Percentiles rank a stretch among this genome's conserved stretches.
These are phyloP conservation scores for Aureobasidium sp. DNA, from an alignment of 2,329 filamentous ascomycete species.

Conservation along the genomic window DNA sequence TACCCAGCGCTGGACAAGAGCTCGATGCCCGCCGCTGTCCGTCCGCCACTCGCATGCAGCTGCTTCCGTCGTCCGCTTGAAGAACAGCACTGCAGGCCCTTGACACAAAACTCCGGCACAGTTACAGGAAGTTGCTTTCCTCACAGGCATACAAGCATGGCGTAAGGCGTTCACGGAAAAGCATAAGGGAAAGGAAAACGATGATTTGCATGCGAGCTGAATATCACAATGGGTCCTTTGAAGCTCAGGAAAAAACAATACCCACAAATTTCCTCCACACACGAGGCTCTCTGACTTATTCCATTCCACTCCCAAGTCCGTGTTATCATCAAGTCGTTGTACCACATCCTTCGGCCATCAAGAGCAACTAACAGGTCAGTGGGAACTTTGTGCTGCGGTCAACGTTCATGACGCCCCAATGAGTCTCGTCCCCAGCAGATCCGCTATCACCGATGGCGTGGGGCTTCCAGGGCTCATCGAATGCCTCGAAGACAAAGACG, in stretches of 20 bases:
- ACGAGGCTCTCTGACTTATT: neutral
- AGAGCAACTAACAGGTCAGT: constrained; percentile 35
- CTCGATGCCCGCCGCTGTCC: neutral
- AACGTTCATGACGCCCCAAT: constrained; percentile 62
- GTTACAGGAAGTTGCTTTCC: neutral
- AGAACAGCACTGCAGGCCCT: neutral
- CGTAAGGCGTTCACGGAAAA: constrained; percentile 4
- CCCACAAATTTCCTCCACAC: neutral
- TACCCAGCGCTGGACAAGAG: neutral
- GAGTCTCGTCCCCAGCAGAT: constrained; percentile 54
- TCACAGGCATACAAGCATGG: constrained; percentile 8
- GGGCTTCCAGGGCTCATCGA: constrained; percentile 66
- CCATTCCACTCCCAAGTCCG: neutral
- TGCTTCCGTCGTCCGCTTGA: neutral
- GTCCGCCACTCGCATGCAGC: neutral
- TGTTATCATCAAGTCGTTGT: neutral
- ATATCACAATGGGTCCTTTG: neutral
- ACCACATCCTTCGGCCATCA: neutral
- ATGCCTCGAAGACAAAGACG: constrained; percentile 67
- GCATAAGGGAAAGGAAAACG: neutral
- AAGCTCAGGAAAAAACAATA: constrained; percentile 9
- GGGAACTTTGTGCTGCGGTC: constrained; percentile 53
- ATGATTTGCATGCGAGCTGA: constrained; percentile 13
- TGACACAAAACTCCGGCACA: neutral
- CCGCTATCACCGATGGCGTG: constrained; percentile 57